phyloP scores from a whole-genome alignment of 176 grass and related monocot species.

The Paspalum vaginatum region DNA sequence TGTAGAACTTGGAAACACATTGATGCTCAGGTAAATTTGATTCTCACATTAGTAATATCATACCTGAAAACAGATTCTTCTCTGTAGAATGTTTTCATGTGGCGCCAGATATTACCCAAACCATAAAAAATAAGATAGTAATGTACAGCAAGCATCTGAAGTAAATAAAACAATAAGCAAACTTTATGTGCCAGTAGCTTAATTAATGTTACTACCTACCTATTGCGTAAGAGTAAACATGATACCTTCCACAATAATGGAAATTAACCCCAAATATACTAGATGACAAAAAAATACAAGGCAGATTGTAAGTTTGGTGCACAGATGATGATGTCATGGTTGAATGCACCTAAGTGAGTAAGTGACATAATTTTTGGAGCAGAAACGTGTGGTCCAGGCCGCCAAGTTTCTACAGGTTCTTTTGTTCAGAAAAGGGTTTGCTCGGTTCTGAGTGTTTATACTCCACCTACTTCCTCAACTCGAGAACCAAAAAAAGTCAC shows the following conservation, averaged over 20 bases:
- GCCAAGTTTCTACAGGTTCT: background rate
- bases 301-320: background rate
- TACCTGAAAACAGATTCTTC: constrained; percentile 67
- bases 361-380: no score
- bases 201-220: background rate
- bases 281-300: constrained; percentile 12
- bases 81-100: constrained; percentile 65
- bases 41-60: background rate
- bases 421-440: background rate
- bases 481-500: background rate
- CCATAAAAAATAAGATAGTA: constrained; percentile 81
- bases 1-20: background rate
- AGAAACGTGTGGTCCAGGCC: no score
- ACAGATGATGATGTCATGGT: background rate
- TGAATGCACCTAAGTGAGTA: background rate
- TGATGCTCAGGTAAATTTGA: background rate
- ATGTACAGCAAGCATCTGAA: constrained; percentile 70
- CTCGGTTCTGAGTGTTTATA: background rate
- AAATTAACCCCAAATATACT: background rate
- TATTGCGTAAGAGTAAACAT: constrained; percentile 9
- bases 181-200: background rate
- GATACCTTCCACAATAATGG: background rate
- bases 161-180: constrained; percentile 19
- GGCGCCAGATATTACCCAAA: constrained; percentile 51
- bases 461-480: background rate